Base-by-base conservation (phyloP, 1,284 basidiomycete genomes). In the Polyporus tsugae region DNA sequence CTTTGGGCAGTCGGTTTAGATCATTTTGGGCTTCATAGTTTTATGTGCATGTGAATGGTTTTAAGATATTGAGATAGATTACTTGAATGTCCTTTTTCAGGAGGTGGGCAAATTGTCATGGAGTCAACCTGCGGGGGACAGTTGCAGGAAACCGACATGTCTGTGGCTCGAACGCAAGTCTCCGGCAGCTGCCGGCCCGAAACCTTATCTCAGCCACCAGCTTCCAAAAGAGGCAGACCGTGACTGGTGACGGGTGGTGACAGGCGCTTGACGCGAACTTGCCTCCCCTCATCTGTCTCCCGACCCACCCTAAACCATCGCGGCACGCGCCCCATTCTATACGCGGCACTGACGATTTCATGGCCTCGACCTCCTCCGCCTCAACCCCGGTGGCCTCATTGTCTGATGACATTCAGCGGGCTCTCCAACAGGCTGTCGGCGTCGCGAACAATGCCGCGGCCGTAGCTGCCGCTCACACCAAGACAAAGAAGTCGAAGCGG, bases 381-480 rank as follows among this genome's bases (percentile, higher is more conserved):
- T 72, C 72, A 59, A 65, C 71, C 62, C 69, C 72, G 63, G 68
- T 70, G 35, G 55, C 72, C 77, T 19, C 77, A 81, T 53, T 81
- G 62, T 69, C 76, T 81, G 44, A 80, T 81, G 72, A 75, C 66
- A 70, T 78, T 60, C 75, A 78, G 59, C 70, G 70, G 49, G 76
- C 77, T 82, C 63, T 90, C 86, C 70, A 82, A 82, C 60, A 86
- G 82, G 58, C 87, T 82, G 72, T 83, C 89, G 61, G 73, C 41
- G 73, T 76, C 59, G 77, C 73, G 15, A 77, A 77, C 68, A 71
- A 76, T 69, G 76, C 74, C 33, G 75, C 75, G 1, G 75, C 72
- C n/a, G 72, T 70, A 1, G 69, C 69, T 22, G 17, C 70, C 36
- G 35, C 67, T 6, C 88, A 86, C 6, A 25, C 41, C 42, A 57